Evolutionary conservation across 2,329 filamentous ascomycete species (phyloP).

Genomic region (Amphichorda felina): DNA sequence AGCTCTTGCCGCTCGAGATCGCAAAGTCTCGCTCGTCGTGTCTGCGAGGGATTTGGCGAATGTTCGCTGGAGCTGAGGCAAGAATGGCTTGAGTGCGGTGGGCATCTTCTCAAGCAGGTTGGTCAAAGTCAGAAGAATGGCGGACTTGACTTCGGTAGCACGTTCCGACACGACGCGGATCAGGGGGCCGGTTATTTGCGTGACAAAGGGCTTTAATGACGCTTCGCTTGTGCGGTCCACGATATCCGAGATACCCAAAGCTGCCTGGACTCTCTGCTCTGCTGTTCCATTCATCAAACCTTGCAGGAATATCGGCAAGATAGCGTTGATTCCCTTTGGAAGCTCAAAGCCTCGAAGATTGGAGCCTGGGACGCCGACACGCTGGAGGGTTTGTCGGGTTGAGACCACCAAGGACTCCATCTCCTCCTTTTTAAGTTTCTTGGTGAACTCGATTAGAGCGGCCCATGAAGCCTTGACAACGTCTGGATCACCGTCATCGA

Average conservation of each 20-base stretch:
- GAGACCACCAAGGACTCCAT: slow-evolving; percentile 90
- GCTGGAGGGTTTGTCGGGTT: slow-evolving; percentile 73
- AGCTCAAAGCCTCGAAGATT: slow-evolving; percentile 81
- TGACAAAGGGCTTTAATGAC: slow-evolving; percentile 86
- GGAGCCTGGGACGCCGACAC: slow-evolving; percentile 77
- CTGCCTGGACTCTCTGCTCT: slow-evolving; percentile 85
- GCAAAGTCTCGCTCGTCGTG: slow-evolving; percentile 76
- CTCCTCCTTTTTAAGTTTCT: slow-evolving; percentile 86
- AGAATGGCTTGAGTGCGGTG: slow-evolving; percentile 85
- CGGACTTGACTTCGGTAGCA: slow-evolving; percentile 90
- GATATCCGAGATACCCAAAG: slow-evolving; percentile 89
- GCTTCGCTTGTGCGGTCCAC: slow-evolving; percentile 84
- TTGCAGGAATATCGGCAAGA: slow-evolving; percentile 93
- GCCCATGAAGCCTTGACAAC: slow-evolving; percentile 87
- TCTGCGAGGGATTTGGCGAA: slow-evolving; percentile 96
- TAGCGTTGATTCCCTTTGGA: slow-evolving; percentile 93
- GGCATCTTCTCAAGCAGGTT: slow-evolving; percentile 96
- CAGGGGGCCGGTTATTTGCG: slow-evolving; percentile 91
- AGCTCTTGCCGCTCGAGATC: slow-evolving; percentile 83
- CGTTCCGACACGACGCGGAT: slow-evolving; percentile 97
- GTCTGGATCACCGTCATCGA: slow-evolving; percentile 71
- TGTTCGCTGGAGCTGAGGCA: slow-evolving; percentile 90
- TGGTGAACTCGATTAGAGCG: slow-evolving; percentile 77
- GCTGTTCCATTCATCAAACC: slow-evolving; percentile 92
- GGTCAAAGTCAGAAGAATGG: slow-evolving; percentile 87